These are phyloP conservation scores for Mrakia frigida DNA, from an alignment of 768 basidiomycete species.

Conservation along the genomic window DNA sequence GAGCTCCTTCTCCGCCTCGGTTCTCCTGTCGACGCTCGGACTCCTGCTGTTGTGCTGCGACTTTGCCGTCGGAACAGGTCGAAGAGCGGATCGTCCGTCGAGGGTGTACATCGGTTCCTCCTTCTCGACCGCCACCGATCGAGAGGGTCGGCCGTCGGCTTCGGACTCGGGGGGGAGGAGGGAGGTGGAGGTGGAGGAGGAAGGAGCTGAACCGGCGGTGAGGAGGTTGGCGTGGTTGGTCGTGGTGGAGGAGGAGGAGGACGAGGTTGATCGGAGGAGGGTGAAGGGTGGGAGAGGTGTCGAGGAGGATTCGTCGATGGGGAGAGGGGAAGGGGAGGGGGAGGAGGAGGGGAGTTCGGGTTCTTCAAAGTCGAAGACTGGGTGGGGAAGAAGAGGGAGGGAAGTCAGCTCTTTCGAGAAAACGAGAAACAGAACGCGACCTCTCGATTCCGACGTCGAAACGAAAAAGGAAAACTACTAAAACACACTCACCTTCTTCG, in stretches of 20 bases:
- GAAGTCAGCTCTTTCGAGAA: background rate
- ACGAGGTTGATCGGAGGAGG: background rate
- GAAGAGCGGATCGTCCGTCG: background rate
- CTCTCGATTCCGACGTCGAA: background rate
- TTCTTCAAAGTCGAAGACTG: conserved; percentile 44
- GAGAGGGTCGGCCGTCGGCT: background rate
- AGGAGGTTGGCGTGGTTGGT: background rate
- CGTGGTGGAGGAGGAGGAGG: background rate
- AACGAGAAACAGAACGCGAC: background rate
- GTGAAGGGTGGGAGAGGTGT: background rate
- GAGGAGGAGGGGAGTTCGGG: conserved; percentile 35
- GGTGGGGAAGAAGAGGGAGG: background rate
- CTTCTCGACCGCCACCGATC: background rate
- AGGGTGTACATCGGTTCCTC: conserved; percentile 19
- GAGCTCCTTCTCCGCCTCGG: conserved; percentile 3
- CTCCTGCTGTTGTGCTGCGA: conserved; percentile 5
- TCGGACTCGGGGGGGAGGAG: background rate
- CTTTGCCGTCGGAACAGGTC: background rate
- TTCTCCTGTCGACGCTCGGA: conserved; percentile 6
- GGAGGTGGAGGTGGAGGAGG: background rate
- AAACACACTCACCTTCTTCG: conserved; percentile 8
- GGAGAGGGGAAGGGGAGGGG: background rate
- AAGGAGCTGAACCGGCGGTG: background rate
- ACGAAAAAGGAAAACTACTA: background rate
- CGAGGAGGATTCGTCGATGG: background rate